A percentile compares a stretch with the other conserved stretches of the same genome.
phyloP scores from a whole-genome alignment of 352 stramenopile species.

The Phytopythium ostracodes region DNA sequence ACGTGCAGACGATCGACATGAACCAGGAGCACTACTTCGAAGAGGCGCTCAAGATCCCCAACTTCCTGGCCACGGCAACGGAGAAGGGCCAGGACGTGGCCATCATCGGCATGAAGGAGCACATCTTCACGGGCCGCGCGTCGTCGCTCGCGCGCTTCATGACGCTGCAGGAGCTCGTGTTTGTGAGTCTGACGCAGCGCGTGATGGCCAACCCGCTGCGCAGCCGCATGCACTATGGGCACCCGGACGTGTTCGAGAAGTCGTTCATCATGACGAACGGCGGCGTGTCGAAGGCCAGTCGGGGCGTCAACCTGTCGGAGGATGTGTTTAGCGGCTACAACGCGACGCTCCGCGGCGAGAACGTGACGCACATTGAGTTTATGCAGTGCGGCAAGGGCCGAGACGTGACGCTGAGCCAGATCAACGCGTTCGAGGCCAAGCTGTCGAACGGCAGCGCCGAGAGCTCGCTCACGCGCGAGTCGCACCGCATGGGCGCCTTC shows the following conservation, averaged over 20 bases:
- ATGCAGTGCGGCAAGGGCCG: slow-evolving; percentile 87
- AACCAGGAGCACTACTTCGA: slow-evolving; percentile 90
- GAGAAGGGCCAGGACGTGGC: slow-evolving; percentile 61
- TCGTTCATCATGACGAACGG: slow-evolving; percentile 83
- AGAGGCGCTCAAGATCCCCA: slow-evolving; percentile 87
- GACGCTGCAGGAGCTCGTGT: slow-evolving; percentile 85
- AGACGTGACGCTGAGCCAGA: slow-evolving; percentile 86
- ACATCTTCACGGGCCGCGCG: slow-evolving; percentile 85
- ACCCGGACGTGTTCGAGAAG: slow-evolving; percentile 88
- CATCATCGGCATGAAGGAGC: slow-evolving; percentile 88
- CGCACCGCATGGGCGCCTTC: slow-evolving; percentile 72
- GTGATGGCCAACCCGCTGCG: slow-evolving; percentile 73
- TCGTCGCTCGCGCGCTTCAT: slow-evolving; percentile 86
- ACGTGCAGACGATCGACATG: slow-evolving; percentile 90
- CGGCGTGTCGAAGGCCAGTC: slow-evolving; percentile 82
- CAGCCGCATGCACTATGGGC: slow-evolving; percentile 85
- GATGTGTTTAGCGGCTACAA: slow-evolving; percentile 90
- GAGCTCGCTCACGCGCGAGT: slow-evolving; percentile 73
- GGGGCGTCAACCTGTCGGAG: slow-evolving; percentile 88
- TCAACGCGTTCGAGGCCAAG: slow-evolving; percentile 87
- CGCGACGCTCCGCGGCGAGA: slow-evolving; percentile 63
- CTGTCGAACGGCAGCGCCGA: slow-evolving; percentile 79
- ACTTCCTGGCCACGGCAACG: slow-evolving; percentile 78
- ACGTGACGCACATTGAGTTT: slow-evolving; percentile 81
- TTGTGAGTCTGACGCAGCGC: slow-evolving; percentile 84